These are phyloP conservation scores for Mycena galopus DNA, from an alignment of 768 basidiomycete species.

Conservation along the genomic window DNA sequence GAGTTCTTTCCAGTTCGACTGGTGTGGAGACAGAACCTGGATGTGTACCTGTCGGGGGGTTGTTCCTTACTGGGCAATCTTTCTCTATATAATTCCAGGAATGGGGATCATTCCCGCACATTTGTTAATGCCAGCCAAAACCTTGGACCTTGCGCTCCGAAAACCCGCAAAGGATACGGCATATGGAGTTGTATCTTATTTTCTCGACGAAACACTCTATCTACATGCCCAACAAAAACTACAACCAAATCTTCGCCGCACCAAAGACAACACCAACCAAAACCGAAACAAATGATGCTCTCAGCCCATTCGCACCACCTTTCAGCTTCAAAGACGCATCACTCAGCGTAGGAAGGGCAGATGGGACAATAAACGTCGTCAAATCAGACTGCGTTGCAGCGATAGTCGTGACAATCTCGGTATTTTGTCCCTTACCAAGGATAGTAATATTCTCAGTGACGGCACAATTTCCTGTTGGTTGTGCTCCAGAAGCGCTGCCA, in stretches of 20 bases:
- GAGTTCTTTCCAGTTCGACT: no score
- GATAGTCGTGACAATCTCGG: neutral
- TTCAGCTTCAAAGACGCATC: neutral
- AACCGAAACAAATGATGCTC: neutral
- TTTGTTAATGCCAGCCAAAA: no score
- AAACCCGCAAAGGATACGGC: no score
- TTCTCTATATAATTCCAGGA: no score
- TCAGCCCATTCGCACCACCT: neutral
- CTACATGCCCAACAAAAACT: neutral
- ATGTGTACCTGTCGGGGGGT: no score
- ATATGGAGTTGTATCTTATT: no score
- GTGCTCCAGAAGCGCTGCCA: conserved; percentile 1
- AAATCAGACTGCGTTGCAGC: neutral
- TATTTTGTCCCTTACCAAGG: neutral
- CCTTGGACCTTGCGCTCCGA: no score
- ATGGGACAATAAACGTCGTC: neutral
- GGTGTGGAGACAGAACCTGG: no score
- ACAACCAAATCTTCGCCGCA: neutral
- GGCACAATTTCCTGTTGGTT: neutral
- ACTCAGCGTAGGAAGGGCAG: neutral
- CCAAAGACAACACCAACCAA: neutral
- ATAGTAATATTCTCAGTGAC: neutral
- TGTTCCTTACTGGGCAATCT: no score
- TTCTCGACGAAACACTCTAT: neutral
- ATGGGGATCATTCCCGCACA: no score